Evolutionary conservation across 768 basidiomycete genomes (phyloP), one percentile per base, ranked within the genome.

Genomic region (Pleurotus ostreatus): DNA sequence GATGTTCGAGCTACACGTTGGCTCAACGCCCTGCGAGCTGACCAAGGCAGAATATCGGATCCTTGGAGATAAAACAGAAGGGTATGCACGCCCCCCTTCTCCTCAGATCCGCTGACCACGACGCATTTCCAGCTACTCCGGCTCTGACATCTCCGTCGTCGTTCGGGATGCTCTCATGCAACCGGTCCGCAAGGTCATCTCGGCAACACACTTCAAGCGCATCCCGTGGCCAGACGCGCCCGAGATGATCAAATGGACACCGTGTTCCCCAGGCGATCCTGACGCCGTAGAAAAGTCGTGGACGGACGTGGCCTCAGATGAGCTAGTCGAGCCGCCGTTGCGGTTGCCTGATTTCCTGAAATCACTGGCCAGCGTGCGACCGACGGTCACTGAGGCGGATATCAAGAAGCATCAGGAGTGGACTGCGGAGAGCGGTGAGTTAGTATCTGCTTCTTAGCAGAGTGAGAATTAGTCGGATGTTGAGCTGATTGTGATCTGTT

Each of bases 101-200:
- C 30, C 30, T 11, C 30, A 34, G 9, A 34, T 34, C 30, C 9
- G 11, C 30, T 34, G 30, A 34, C 30, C 30, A 34, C 30, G 30
- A 9, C 30, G 30, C 30, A 34, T 34, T 11, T 22, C 46, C 26
- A 57, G 56, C 0, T 97, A 92, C 69, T 93, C 94, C 26, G 96
- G 96, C 6, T 94, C 92, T 6, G 96, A 98, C 73, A 94, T 99
- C 51, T 85, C 95, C 2, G 89, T 95, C 60, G 78, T 96, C 51
- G 96, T 98, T 22, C 88, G 94, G 56, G 96, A 98, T 65, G 95
- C 96, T 0, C 80, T 99, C 60, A 99, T 98, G 96, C 95, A 98
- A 67, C 96, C 96, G 1, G 92, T 99, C 12, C 85, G 96, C 53
- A 98, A 99, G 68, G 93, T 99, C 45, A 83, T 98, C 48, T 85